Conservation (phyloP, 2,329 filamentous ascomycete genomes). For the Diaporthe humulicola region DNA sequence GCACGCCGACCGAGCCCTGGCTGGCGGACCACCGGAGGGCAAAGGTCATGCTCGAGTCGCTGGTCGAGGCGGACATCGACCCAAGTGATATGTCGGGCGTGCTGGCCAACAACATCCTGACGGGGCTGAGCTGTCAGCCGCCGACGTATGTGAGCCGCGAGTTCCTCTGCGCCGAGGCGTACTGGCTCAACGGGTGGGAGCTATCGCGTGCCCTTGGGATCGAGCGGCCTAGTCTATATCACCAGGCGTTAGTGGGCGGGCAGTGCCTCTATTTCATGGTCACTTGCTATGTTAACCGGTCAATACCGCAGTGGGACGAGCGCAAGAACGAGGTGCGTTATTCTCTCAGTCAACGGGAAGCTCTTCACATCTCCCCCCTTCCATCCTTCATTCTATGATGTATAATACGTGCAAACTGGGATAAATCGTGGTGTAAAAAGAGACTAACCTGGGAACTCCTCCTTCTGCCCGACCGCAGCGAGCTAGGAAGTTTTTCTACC, state of each 20-base stretch:
- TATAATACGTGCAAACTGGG: not conserved
- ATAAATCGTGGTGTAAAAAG: not conserved
- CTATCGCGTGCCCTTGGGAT: slow-evolving; percentile 73
- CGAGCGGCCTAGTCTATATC: slow-evolving; percentile 67
- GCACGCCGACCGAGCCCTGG: slow-evolving; percentile 70
- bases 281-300: slow-evolving; percentile 60
- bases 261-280: slow-evolving; percentile 77
- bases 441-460: not conserved
- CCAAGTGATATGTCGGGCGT: slow-evolving; percentile 73
- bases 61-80: slow-evolving; percentile 75
- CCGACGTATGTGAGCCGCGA: slow-evolving; percentile 75
- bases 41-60: slow-evolving; percentile 75
- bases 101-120: slow-evolving; percentile 82
- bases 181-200: slow-evolving; percentile 78
- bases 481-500: slow-evolving; percentile 53
- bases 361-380: not conserved
- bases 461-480: slow-evolving; percentile 41
- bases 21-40: slow-evolving; percentile 70
- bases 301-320: slow-evolving; percentile 54
- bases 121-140: slow-evolving; percentile 73
- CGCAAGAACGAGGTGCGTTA: slow-evolving; percentile 60
- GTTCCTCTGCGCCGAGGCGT: slow-evolving; percentile 76
- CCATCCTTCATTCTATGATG: not conserved
- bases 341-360: not conserved
- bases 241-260: slow-evolving; percentile 70